Evolutionary conservation across 2,329 filamentous ascomycete species (phyloP).

Genomic region (Chaetomium strumarium): DNA sequence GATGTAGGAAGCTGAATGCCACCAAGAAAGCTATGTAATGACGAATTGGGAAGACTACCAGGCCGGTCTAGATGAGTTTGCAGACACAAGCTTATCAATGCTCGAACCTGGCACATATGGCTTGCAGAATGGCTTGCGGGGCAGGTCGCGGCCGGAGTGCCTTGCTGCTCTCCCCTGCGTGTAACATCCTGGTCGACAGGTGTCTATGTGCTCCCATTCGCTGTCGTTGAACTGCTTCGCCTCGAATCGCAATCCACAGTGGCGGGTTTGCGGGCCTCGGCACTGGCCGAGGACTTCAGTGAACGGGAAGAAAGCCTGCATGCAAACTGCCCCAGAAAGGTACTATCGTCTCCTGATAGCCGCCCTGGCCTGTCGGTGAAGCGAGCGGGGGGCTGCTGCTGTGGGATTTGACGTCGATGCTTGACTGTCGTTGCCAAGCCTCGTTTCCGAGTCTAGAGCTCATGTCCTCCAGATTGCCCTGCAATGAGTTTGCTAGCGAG

Average conservation of each 20-base stretch:
- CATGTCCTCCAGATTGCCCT: neutral
- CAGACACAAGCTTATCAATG: neutral
- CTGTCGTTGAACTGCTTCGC: slow-evolving; percentile 17
- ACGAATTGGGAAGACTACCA: neutral
- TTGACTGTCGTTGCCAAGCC: neutral
- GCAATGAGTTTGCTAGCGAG: too few relatives aligned
- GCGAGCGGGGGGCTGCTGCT: neutral
- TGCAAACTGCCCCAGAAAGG: neutral
- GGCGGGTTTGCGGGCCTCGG: slow-evolving; percentile 13
- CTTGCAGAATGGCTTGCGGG: slow-evolving; percentile 1
- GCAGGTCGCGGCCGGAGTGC: slow-evolving; percentile 19
- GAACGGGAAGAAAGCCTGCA: neutral
- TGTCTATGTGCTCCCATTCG: slow-evolving; percentile 21
- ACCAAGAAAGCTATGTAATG: neutral
- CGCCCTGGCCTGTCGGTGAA: slow-evolving; percentile 5
- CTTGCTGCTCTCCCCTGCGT: slow-evolving; percentile 22
- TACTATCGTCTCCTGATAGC: slow-evolving; percentile 9
- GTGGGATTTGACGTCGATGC: neutral
- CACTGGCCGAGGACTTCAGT: neutral
- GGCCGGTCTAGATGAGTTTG: neutral
- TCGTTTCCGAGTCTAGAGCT: too few relatives aligned
- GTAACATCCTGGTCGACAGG: slow-evolving; percentile 15
- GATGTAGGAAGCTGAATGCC: too few relatives aligned
- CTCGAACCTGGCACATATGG: neutral
- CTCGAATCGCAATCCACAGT: slow-evolving; percentile 22